phyloP scores from a whole-genome alignment of 805 yeast genomes.

The Sporopachydermia lactativora region DNA sequence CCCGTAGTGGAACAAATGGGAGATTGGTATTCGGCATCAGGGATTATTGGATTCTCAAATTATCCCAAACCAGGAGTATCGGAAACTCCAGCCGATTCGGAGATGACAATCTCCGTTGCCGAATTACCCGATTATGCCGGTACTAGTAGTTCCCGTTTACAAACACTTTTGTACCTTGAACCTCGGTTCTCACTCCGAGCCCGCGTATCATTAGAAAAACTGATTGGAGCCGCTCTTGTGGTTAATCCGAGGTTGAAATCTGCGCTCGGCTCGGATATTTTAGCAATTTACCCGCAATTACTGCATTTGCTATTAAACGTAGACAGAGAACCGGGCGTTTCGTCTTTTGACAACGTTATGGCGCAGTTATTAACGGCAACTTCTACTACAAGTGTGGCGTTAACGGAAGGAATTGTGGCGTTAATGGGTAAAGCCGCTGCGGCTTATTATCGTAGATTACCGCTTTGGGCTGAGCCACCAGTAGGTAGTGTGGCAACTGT shows the following conservation, averaged over 20 bases:
- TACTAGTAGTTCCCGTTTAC: neutral
- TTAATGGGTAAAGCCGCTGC: too few species aligned
- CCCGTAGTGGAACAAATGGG: neutral
- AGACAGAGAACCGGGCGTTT: neutral
- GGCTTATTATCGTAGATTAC: too few species aligned
- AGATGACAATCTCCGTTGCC: too few species aligned
- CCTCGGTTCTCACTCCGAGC: neutral
- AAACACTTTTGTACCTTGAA: neutral
- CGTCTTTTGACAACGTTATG: neutral
- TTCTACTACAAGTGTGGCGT: neutral
- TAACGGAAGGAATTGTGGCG: too few species aligned
- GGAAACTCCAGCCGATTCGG: too few species aligned
- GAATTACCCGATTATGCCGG: too few species aligned
- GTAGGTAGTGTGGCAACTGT: too few species aligned
- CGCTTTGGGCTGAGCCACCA: too few species aligned
- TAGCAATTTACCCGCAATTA: neutral
- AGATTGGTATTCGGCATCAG: too few species aligned
- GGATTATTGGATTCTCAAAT: too few species aligned
- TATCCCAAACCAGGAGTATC: too few species aligned
- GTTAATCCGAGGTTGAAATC: neutral
- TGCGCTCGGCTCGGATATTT: neutral
- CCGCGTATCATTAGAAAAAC: neutral
- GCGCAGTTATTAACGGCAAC: constrained; percentile 2
- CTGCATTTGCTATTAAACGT: neutral
- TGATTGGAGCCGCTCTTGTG: neutral